These are phyloP conservation scores for Catunica adiposa DNA, from an alignment of 2,329 filamentous ascomycete species.

Conservation along the genomic window DNA sequence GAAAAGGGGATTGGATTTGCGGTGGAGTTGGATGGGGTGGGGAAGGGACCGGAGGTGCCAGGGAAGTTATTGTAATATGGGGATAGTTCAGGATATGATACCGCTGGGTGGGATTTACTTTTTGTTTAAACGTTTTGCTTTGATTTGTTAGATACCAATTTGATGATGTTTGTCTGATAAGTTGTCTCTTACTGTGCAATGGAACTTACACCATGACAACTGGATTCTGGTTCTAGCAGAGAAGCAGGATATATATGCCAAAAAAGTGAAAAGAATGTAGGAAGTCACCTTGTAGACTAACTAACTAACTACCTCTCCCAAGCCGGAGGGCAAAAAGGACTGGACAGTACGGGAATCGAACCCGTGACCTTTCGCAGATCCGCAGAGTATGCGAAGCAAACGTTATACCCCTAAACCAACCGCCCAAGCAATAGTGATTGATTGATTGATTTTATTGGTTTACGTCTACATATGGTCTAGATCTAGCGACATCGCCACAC, in stretches of 20 bases:
- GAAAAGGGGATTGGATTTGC: neutral
- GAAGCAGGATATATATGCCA: too few species aligned
- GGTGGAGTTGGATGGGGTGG: neutral
- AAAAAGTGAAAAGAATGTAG: neutral
- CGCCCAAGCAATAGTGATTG: neutral
- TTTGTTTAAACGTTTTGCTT: neutral
- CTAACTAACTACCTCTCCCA: neutral
- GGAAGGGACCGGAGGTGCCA: neutral
- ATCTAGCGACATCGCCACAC: neutral
- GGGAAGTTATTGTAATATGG: neutral
- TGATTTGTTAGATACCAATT: neutral
- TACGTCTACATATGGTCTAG: neutral
- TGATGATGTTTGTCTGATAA: neutral
- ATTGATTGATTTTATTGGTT: neutral
- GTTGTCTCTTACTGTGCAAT: neutral
- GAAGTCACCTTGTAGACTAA: neutral
- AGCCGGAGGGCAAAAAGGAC: neutral
- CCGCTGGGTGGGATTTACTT: neutral
- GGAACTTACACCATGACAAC: neutral
- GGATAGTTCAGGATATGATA: neutral
- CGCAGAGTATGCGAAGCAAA: conserved; percentile 13
- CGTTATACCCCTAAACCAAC: conserved; percentile 15
- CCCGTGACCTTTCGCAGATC: conserved; percentile 13
- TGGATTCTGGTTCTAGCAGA: too few species aligned
- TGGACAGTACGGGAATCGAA: conserved; percentile 15